Evolutionary conservation across 352 stramenopile genomes (phyloP).

Genomic region (Phytophthora pseudosyringae): DNA sequence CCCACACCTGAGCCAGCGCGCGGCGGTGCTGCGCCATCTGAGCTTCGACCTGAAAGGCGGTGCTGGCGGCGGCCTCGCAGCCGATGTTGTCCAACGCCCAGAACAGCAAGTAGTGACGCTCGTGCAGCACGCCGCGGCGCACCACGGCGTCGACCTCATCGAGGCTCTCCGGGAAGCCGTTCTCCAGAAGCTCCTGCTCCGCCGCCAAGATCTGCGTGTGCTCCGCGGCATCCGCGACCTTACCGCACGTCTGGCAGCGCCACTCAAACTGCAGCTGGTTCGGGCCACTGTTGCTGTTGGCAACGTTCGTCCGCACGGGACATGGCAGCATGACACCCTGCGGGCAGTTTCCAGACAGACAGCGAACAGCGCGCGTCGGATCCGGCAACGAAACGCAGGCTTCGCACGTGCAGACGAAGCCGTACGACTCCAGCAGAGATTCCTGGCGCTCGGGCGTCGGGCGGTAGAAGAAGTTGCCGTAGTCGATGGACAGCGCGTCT

Average conservation of each 20-base stretch:
- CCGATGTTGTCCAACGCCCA: slow-evolving; percentile 77
- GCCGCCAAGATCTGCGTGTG: slow-evolving; percentile 43
- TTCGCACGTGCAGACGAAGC: slow-evolving; percentile 69
- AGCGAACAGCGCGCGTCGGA: slow-evolving; percentile 63
- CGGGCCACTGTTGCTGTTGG: slow-evolving; percentile 32
- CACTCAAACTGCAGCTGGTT: slow-evolving; percentile 63
- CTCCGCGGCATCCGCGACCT: slow-evolving; percentile 41
- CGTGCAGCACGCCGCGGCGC: slow-evolving; percentile 55
- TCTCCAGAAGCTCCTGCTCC: slow-evolving; percentile 63
- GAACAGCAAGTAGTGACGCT: slow-evolving; percentile 79
- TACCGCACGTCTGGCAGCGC: slow-evolving; percentile 57
- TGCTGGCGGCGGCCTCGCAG: slow-evolving; percentile 55
- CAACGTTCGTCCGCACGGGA: slow-evolving; percentile 32
- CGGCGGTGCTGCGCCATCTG: slow-evolving; percentile 35
- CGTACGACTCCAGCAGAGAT: slow-evolving; percentile 68
- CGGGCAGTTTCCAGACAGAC: slow-evolving; percentile 37
- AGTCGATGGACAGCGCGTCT: slow-evolving; percentile 79
- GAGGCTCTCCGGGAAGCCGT: slow-evolving; percentile 67
- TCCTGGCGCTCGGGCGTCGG: slow-evolving; percentile 62
- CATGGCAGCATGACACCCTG: slow-evolving; percentile 57
- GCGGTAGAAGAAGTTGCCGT: slow-evolving; percentile 82
- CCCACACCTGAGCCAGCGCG: slow-evolving; percentile 58
- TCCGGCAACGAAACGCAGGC: slow-evolving; percentile 59
- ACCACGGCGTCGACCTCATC: slow-evolving; percentile 63
- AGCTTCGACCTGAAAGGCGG: slow-evolving; percentile 41